These are phyloP conservation scores for Yamadazyma pseudoaaseri DNA, from an alignment of 1,139 yeast genomes.

Conservation along the genomic window DNA sequence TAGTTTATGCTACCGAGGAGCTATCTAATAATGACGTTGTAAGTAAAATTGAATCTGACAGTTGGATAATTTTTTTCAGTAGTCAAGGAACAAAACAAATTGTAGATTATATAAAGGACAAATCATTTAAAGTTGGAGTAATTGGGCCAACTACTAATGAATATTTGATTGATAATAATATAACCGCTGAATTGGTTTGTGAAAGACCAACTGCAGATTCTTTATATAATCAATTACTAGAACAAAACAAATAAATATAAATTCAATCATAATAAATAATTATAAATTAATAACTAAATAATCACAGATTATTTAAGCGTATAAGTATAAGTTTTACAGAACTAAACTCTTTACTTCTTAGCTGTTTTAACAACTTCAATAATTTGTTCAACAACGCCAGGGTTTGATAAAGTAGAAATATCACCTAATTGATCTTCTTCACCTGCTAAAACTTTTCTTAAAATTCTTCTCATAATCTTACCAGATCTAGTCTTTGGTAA, in stretches of 20 bases:
- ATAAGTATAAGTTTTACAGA: neutral
- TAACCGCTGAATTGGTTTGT: slow-evolving; percentile 66
- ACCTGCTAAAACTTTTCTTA: slow-evolving; percentile 74
- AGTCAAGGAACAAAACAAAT: slow-evolving; percentile 82
- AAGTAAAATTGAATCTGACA: slow-evolving; percentile 44
- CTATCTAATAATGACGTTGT: slow-evolving; percentile 25
- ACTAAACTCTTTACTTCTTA: slow-evolving; percentile 15
- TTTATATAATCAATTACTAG: slow-evolving; percentile 38
- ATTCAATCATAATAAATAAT: slow-evolving; percentile 5
- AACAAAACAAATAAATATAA: slow-evolving; percentile 7
- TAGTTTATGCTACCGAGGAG: slow-evolving; percentile 63
- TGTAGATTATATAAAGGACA: slow-evolving; percentile 41
- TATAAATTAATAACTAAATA: neutral
- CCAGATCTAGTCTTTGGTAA: slow-evolving; percentile 85
- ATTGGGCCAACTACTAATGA: slow-evolving; percentile 93
- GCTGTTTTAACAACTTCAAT: slow-evolving; percentile 54
- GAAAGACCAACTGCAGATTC: slow-evolving; percentile 69
- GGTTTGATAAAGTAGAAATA: slow-evolving; percentile 73
- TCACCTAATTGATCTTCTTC: slow-evolving; percentile 81
- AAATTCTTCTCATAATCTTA: slow-evolving; percentile 80
- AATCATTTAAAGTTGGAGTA: slow-evolving; percentile 55
- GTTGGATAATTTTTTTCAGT: slow-evolving; percentile 84
- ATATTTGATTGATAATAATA: slow-evolving; percentile 50
- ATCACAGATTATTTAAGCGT: neutral
- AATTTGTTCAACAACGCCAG: slow-evolving; percentile 64